Evolutionary conservation across 208 protist genomes (phyloP), one percentile per base, ranked within the genome.

Genomic region (Strigomonas culicis): DNA sequence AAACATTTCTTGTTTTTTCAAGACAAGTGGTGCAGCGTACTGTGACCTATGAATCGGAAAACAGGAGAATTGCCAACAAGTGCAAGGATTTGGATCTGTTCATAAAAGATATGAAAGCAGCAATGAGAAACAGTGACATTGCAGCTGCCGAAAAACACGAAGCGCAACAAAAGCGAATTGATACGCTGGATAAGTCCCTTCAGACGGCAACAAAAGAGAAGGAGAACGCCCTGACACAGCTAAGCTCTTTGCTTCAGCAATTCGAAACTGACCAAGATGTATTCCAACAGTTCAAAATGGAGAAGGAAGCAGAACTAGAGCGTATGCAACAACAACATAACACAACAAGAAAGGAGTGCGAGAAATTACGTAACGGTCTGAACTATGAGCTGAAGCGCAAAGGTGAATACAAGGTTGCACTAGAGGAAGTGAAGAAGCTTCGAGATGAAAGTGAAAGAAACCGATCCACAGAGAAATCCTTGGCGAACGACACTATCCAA

Each of bases 331-430:
- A 28, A 24, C 19, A 6, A 55, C 21, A 1, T 68, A 66, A 24
- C 39, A 73, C 8, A 47, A 34, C 15, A 22, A 63, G 8, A 32
- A 59, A 61, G 21, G 75, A 85, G 31, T 39, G 63, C 11, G 41
- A 56, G 28, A 88, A 81, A 56, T 70, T 93, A 8, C 77, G 75
- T 2, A 66, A 75, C 22, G 79, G 65, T 0, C 22, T 94, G 11
- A 74, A 86, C 39, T 88, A 91, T 32, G 88, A 92, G 64, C 34
- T 90, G 27, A 63, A 61, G 28, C 70, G 89, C 0, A 95, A 95
- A 62, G 65, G 63, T 19, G 86, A 92, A 56, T 95, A 95, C 69
- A 95, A 95, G 46, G 19, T 57, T 25, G 89, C 89, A 13, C 59
- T 95, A 21, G 79, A 84, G 28, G 72, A 80, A 41, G 50, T 88